These are phyloP conservation scores for Melanomma pulvis-pyrius DNA, from an alignment of 495 filamentous ascomycete species.

Conservation along the genomic window DNA sequence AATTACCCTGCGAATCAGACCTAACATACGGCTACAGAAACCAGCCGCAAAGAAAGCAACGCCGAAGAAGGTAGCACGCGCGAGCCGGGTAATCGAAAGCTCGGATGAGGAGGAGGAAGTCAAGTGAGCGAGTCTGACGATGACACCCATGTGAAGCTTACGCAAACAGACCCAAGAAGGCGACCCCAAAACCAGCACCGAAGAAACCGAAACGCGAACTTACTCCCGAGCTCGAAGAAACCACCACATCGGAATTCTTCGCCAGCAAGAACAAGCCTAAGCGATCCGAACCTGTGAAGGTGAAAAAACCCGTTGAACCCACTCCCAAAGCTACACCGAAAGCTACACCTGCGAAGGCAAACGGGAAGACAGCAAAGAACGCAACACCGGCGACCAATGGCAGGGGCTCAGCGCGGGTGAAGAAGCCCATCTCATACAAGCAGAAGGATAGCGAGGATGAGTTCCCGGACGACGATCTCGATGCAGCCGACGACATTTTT, in stretches of 20 bases:
- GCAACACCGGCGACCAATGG: slow-evolving; percentile 32
- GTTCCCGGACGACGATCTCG: slow-evolving; percentile 47
- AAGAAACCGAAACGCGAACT: slow-evolving; percentile 43
- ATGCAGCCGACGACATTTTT: slow-evolving; percentile 41
- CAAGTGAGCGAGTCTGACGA: slow-evolving; percentile 14
- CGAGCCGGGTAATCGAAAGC: slow-evolving; percentile 37
- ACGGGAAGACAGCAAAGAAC: slow-evolving; percentile 29
- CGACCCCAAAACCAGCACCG: slow-evolving; percentile 37
- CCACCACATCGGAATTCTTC: slow-evolving; percentile 46
- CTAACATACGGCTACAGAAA: slow-evolving; percentile 12
- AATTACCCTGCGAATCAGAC: background rate
- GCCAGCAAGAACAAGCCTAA: slow-evolving; percentile 48
- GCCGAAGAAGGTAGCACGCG: slow-evolving; percentile 25
- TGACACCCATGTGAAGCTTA: slow-evolving; percentile 10
- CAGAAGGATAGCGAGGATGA: slow-evolving; percentile 45
- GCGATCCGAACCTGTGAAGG: slow-evolving; percentile 42
- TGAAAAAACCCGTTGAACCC: slow-evolving; percentile 32
- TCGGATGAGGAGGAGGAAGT: slow-evolving; percentile 42
- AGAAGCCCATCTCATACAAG: slow-evolving; percentile 36
- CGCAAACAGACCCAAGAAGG: slow-evolving; percentile 34
- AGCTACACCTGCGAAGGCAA: slow-evolving; percentile 32
- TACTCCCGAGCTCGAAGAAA: slow-evolving; percentile 38
- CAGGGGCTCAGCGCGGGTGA: slow-evolving; percentile 24
- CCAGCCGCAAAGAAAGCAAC: slow-evolving; percentile 16
- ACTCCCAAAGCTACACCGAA: slow-evolving; percentile 39